A percentile compares a stretch with the other conserved stretches of the same genome.
phyloP scores from a whole-genome alignment of 768 basidiomycete species.

The Pholiota microspora region DNA sequence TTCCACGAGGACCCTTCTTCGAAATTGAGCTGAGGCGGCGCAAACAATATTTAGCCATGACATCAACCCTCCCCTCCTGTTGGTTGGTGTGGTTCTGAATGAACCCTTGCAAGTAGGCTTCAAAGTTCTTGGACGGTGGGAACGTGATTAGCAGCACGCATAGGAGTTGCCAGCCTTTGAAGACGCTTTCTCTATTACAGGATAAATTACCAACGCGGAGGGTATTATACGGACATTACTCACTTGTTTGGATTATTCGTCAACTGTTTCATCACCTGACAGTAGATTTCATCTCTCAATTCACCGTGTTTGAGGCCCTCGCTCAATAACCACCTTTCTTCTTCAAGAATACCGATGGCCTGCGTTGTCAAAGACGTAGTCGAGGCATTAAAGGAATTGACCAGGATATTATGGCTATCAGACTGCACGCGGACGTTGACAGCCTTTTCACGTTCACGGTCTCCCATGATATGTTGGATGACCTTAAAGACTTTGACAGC shows the following conservation, averaged over 20 bases:
- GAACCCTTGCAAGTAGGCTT: slow-evolving; percentile 79
- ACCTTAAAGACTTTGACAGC: slow-evolving; percentile 86
- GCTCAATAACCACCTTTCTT: slow-evolving; percentile 82
- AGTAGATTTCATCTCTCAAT: slow-evolving; percentile 90
- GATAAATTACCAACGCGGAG: slow-evolving; percentile 2
- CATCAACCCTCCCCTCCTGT: slow-evolving; percentile 75
- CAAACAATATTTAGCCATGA: slow-evolving; percentile 91
- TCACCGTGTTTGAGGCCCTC: slow-evolving; percentile 81
- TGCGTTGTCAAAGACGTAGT: slow-evolving; percentile 41
- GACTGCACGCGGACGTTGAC: slow-evolving; percentile 46
- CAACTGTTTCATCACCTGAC: slow-evolving; percentile 90
- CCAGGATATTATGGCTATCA: slow-evolving; percentile 43
- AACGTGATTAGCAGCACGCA: slow-evolving; percentile 91
- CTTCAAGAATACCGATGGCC: slow-evolving; percentile 58
- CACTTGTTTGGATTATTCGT: slow-evolving; percentile 78
- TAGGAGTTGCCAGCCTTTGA: slow-evolving; percentile 91
- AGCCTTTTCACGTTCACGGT: slow-evolving; percentile 71
- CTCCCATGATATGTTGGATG: slow-evolving; percentile 92
- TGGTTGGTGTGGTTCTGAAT: slow-evolving; percentile 66
- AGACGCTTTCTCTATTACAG: slow-evolving; percentile 68
- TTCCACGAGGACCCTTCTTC: slow-evolving; percentile 84
- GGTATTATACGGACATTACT: slow-evolving; percentile 22
- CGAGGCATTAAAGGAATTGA: slow-evolving; percentile 43
- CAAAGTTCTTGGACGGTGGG: slow-evolving; percentile 91
- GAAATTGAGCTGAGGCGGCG: slow-evolving; percentile 72